Evolutionary conservation across 495 filamentous ascomycete genomes (phyloP).

Genomic region (Daldinia concentrica): DNA sequence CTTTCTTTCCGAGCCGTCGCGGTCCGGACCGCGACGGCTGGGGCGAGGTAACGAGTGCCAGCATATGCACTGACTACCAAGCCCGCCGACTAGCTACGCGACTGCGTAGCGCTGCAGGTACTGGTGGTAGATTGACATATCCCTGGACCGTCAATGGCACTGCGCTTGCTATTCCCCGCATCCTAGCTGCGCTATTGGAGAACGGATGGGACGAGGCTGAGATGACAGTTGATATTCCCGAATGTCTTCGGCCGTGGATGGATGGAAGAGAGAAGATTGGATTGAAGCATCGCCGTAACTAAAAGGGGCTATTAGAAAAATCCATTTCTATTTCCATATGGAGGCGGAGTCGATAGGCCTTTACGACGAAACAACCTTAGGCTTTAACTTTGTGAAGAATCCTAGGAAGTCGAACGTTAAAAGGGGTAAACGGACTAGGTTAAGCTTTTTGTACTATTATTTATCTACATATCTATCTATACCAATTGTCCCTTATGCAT

Average conservation of each 20-base stretch:
- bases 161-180: slow-evolving; percentile 87
- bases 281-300: slow-evolving; percentile 45
- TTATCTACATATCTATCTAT: not conserved
- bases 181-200: slow-evolving; percentile 91
- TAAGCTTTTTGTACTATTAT: not conserved
- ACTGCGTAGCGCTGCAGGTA: slow-evolving; percentile 56
- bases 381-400: not conserved
- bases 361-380: too few relatives aligned
- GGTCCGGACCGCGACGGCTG: slow-evolving; percentile 75
- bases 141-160: slow-evolving; percentile 95
- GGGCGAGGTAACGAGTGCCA: slow-evolving; percentile 92
- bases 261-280: slow-evolving; percentile 73
- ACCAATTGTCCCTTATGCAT: not conserved
- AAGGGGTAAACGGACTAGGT: not conserved
- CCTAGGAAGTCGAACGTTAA: not conserved
- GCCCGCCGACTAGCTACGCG: slow-evolving; percentile 80
- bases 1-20: slow-evolving; percentile 85
- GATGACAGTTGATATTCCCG: slow-evolving; percentile 73
- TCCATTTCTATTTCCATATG: too few relatives aligned
- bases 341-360: too few relatives aligned
- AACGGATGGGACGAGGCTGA: slow-evolving; percentile 82
- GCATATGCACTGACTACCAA: slow-evolving; percentile 96
- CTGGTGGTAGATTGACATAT: slow-evolving; percentile 57
- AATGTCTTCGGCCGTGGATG: slow-evolving; percentile 84
- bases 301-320: not conserved